Evolutionary conservation across 768 basidiomycete species (phyloP).

Genomic region (Calocybe gangraenosa): DNA sequence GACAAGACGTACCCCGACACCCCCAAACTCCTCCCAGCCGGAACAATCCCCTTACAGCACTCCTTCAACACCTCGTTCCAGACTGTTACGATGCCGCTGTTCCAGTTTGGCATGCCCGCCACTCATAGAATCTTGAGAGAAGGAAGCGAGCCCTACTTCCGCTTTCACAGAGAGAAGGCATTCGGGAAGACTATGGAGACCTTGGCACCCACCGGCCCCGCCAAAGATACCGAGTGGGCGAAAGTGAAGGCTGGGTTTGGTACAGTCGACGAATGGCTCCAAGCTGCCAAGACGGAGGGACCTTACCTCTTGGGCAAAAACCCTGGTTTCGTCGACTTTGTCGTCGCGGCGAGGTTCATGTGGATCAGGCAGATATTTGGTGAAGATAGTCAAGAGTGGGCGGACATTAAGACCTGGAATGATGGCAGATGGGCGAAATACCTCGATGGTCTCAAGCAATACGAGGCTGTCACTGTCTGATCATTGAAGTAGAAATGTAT

Average conservation of each 20-base stretch:
- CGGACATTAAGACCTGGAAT: conserved; percentile 22
- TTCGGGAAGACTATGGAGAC: conserved; percentile 30
- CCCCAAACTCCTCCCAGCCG: conserved; percentile 27
- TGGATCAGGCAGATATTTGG: conserved; percentile 21
- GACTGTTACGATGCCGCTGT: neutral
- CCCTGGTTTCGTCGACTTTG: conserved; percentile 27
- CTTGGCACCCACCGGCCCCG: conserved; percentile 22
- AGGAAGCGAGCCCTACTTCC: conserved; percentile 31
- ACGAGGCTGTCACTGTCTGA: conserved; percentile 8
- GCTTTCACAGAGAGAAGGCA: conserved; percentile 22
- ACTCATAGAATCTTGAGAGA: conserved; percentile 22
- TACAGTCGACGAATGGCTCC: conserved; percentile 14
- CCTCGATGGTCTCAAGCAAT: conserved; percentile 18
- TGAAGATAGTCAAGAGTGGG: conserved; percentile 26
- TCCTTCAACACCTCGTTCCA: conserved; percentile 6
- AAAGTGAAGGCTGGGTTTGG: conserved; percentile 20
- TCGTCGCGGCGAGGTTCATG: conserved; percentile 19
- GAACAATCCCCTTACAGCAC: conserved; percentile 16
- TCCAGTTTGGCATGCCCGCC: conserved; percentile 17
- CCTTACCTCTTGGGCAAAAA: conserved; percentile 22
- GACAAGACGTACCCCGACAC: conserved; percentile 34
- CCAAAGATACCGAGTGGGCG: conserved; percentile 25
- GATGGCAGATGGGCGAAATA: conserved; percentile 25
- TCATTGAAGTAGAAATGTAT: too few relatives aligned
- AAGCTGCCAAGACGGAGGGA: conserved; percentile 17